Evolutionary conservation across 805 yeast genomes (phyloP).

Genomic region (Debaryomyces hansenii): DNA sequence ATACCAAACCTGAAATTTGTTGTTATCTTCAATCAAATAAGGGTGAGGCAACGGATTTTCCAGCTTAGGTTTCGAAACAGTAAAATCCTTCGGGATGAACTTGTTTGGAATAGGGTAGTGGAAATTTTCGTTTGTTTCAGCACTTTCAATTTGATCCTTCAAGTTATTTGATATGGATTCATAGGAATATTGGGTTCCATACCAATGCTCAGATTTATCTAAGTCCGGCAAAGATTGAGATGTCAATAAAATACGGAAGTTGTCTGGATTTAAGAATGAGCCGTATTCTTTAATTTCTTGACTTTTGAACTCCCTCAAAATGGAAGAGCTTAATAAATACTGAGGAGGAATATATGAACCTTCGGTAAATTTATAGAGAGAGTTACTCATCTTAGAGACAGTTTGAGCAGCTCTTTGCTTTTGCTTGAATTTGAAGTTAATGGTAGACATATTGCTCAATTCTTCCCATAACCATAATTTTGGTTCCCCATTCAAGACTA

Average conservation of each 20-base stretch:
- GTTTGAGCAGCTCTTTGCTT: slow-evolving; percentile 71
- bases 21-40: slow-evolving; percentile 51
- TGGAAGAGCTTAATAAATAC: slow-evolving; percentile 54
- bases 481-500: slow-evolving; percentile 58
- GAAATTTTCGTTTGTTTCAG: slow-evolving; percentile 29
- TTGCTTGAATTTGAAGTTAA: slow-evolving; percentile 78
- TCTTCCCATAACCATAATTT: slow-evolving; percentile 83
- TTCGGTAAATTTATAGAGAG: slow-evolving; percentile 49
- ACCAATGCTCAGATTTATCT: slow-evolving; percentile 72
- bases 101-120: slow-evolving; percentile 73
- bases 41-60: slow-evolving; percentile 54
- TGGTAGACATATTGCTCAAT: slow-evolving; percentile 61
- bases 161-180: slow-evolving; percentile 45
- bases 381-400: slow-evolving; percentile 65
- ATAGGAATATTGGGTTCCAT: slow-evolving; percentile 76
- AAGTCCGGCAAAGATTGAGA: slow-evolving; percentile 47
- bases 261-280: slow-evolving; percentile 51
- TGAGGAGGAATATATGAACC: slow-evolving; percentile 57
- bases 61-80: slow-evolving; percentile 46
- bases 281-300: slow-evolving; percentile 51
- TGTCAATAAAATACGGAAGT: slow-evolving; percentile 61
- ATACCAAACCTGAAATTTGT: slow-evolving; percentile 70
- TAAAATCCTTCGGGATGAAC: slow-evolving; percentile 79
- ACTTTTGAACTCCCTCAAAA: slow-evolving; percentile 61
- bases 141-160: slow-evolving; percentile 28